phyloP scores from a whole-genome alignment of 2,329 filamentous ascomycete genomes.

The Botryotinia globosa region DNA sequence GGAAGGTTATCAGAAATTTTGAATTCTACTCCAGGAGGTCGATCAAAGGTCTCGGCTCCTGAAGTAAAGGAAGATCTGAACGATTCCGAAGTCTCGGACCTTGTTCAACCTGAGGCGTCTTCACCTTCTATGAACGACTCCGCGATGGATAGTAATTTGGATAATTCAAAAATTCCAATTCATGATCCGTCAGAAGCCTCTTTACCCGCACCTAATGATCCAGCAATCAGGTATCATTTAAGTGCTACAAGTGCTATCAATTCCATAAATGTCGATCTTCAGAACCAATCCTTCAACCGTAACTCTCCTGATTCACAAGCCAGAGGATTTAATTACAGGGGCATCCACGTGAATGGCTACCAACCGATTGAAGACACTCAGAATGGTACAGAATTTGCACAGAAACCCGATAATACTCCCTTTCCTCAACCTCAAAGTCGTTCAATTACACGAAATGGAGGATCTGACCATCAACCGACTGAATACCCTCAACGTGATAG shows the following conservation, averaged over 20 bases:
- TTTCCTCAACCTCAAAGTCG: neutral
- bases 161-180: neutral
- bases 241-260: neutral
- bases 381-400: neutral
- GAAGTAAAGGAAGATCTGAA: neutral
- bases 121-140: neutral
- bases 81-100: neutral
- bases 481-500: neutral
- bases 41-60: neutral
- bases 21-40: neutral
- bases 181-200: neutral
- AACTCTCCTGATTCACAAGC: neutral
- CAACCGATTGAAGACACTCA: neutral
- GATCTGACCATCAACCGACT: neutral
- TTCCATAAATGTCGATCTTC: neutral
- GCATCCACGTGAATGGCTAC: neutral
- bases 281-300: neutral
- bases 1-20: conserved; percentile 7
- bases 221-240: neutral
- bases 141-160: neutral
- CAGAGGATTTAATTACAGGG: neutral
- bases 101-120: neutral
- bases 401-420: neutral
- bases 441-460: too few species aligned
- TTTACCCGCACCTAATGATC: neutral